Conservation (phyloP, 1,284 basidiomycete genomes). For the Papiliotrema laurentii region DNA sequence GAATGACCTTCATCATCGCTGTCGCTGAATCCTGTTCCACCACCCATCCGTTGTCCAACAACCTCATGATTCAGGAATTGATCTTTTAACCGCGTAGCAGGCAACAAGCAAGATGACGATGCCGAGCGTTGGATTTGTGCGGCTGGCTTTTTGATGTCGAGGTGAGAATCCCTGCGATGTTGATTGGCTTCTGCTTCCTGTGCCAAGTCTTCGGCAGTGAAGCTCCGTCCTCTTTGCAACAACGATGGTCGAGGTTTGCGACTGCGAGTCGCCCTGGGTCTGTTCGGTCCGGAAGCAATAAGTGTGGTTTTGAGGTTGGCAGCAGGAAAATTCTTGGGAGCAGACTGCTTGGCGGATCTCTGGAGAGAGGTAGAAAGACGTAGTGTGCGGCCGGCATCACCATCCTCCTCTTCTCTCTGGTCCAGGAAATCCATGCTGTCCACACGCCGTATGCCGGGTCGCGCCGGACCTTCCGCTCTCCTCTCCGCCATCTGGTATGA, state of each 20-base stretch:
- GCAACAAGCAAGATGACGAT: too few relatives aligned
- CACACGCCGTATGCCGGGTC: slow-evolving; percentile 31
- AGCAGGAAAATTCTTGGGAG: neutral
- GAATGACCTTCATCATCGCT: slow-evolving; percentile 22
- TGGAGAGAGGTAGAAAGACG: slow-evolving; percentile 38
- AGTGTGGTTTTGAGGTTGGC: neutral
- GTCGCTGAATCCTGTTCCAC: slow-evolving; percentile 25
- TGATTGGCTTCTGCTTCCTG: slow-evolving; percentile 20
- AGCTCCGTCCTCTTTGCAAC: slow-evolving; percentile 42
- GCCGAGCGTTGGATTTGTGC: too few relatives aligned
- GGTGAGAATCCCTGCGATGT: too few relatives aligned
- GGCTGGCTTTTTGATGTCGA: too few relatives aligned
- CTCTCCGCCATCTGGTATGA: slow-evolving; percentile 16
- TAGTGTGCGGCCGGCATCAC: neutral
- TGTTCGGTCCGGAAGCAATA: slow-evolving; percentile 3
- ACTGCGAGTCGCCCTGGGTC: neutral
- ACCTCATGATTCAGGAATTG: too few relatives aligned
- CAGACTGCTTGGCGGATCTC: slow-evolving; percentile 25
- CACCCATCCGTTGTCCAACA: too few relatives aligned
- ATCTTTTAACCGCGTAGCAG: too few relatives aligned
- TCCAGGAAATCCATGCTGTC: slow-evolving; percentile 42
- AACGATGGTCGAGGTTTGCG: slow-evolving; percentile 26
- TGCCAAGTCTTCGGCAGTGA: slow-evolving; percentile 44
- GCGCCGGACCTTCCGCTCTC: slow-evolving; percentile 13
- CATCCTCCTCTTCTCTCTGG: slow-evolving; percentile 12